Evolutionary conservation across 2,329 filamentous ascomycete species (phyloP), one percentile per base, ranked within the genome.

Genomic region (Colletotrichum cuscutae): DNA sequence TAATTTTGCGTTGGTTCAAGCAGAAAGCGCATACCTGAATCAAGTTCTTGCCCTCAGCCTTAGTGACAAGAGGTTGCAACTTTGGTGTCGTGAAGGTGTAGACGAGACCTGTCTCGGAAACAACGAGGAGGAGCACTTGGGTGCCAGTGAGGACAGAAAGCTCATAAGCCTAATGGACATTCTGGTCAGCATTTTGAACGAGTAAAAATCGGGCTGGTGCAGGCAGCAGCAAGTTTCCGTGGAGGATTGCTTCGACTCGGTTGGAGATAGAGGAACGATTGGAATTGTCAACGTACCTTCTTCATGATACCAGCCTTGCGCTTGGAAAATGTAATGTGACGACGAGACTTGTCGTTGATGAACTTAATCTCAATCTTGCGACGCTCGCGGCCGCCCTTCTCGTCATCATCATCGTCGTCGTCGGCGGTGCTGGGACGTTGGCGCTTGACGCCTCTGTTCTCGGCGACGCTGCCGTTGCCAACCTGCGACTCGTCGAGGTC

Each of bases 331-430:
- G 97, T 98, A 83, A 98, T 99, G 88, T 99, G 97, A 76, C 97
- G 94, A 86, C 97, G 95, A 86, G 96, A 98, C 89, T 99, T 99
- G 87, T 99, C 97, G 85, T 95, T 96, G 85, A 99, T 99, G 87
- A 99, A 99, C 90, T 99, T 99, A 88, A 99, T 99, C 86, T 99
- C 97, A 80, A 99, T 99, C 93, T 99, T 99, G 87, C 97, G 92
- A 82, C 97, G 93, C 90, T 98, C 97, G 85, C 97, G 95, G 81
- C 95, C 95, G 76, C 95, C 95, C 91, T 98, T 98, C 84, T 98
- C 96, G 79, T 98, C 95, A 78, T 98, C 95, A 76, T 98, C 97
- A 77, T 98, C 96, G 77, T 98, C 97, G 82, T 98, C 97, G 82
- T 98, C 96, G 80, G 92, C 92, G 65, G 92, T 90, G 78, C 93